Conservation (phyloP, 2,329 filamentous ascomycete genomes). For the Aspergillus costaricaensis region DNA sequence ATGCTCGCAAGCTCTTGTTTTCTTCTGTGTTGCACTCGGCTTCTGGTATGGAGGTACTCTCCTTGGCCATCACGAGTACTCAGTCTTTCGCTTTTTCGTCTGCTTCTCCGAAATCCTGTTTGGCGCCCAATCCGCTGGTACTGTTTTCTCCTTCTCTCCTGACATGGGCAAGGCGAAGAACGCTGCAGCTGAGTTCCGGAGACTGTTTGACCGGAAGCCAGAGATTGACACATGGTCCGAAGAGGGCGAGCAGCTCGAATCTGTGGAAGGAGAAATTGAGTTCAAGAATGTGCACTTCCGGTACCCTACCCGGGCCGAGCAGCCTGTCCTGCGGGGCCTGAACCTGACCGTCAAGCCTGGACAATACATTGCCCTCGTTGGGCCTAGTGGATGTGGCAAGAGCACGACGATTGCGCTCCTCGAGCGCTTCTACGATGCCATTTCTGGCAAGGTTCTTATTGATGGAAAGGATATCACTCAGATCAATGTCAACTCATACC, state of each 20-base stretch:
- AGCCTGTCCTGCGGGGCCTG: slow-evolving; percentile 85
- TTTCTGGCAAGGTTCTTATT: slow-evolving; percentile 75
- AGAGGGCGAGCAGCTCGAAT: slow-evolving; percentile 63
- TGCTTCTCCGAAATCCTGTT: slow-evolving; percentile 88
- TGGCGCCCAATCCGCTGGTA: slow-evolving; percentile 86
- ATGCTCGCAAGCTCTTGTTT: slow-evolving; percentile 78
- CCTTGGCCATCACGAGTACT: slow-evolving; percentile 70
- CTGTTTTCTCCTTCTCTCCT: slow-evolving; percentile 84
- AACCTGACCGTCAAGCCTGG: slow-evolving; percentile 56
- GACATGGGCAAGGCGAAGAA: slow-evolving; percentile 93
- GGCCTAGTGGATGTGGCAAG: slow-evolving; percentile 93
- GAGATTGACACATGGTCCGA: slow-evolving; percentile 78
- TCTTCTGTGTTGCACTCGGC: slow-evolving; percentile 79
- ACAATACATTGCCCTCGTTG: slow-evolving; percentile 72
- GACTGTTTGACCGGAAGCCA: slow-evolving; percentile 79
- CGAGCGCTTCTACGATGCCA: slow-evolving; percentile 91
- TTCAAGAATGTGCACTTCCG: slow-evolving; percentile 93
- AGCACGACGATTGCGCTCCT: slow-evolving; percentile 88
- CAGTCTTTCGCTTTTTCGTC: slow-evolving; percentile 86
- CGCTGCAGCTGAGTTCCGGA: slow-evolving; percentile 77
- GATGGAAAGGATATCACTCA: slow-evolving; percentile 80
- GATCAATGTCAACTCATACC: slow-evolving; percentile 84
- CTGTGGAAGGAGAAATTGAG: slow-evolving; percentile 76
- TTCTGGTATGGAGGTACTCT: slow-evolving; percentile 91
- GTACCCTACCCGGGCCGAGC: slow-evolving; percentile 87